phyloP scores from a whole-genome alignment of 1,139 yeast species.

The Pneumocystis canis region DNA sequence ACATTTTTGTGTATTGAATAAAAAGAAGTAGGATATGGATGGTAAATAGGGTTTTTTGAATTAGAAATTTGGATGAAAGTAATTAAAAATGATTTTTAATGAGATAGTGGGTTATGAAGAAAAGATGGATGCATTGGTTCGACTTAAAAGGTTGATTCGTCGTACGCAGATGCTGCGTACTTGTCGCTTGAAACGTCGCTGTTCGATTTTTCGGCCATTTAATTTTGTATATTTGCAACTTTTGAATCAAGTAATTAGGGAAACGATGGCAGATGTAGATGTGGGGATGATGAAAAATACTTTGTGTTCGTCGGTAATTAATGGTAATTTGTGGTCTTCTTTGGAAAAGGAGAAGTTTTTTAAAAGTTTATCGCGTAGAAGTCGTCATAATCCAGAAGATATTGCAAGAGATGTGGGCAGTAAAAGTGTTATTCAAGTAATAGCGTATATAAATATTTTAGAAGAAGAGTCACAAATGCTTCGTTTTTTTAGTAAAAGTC shows the following conservation, averaged over 20 bases:
- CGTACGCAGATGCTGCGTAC: background rate
- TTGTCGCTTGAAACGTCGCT: background rate
- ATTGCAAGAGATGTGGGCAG: slow-evolving; percentile 4
- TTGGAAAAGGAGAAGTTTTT: slow-evolving; percentile 6
- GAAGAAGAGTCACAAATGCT: background rate
- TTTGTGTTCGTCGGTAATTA: background rate
- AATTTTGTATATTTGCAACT: background rate
- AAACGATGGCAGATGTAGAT: background rate
- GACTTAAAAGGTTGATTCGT: background rate
- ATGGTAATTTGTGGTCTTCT: slow-evolving; percentile 4
- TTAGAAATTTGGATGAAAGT: background rate
- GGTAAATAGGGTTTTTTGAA: background rate
- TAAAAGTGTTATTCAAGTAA: slow-evolving; percentile 6
- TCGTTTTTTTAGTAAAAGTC: background rate
- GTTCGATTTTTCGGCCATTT: background rate
- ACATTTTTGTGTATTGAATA: background rate
- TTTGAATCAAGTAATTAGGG: background rate
- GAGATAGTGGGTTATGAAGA: background rate
- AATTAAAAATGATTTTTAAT: background rate
- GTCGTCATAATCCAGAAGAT: slow-evolving; percentile 1
- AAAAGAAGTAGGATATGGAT: background rate
- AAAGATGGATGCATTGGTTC: background rate
- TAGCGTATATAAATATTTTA: slow-evolving; percentile 5
- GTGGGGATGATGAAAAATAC: background rate
- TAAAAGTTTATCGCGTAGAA: slow-evolving; percentile 3